phyloP scores from a whole-genome alignment of 1,139 yeast genomes.

The Kodamaea arcana region DNA sequence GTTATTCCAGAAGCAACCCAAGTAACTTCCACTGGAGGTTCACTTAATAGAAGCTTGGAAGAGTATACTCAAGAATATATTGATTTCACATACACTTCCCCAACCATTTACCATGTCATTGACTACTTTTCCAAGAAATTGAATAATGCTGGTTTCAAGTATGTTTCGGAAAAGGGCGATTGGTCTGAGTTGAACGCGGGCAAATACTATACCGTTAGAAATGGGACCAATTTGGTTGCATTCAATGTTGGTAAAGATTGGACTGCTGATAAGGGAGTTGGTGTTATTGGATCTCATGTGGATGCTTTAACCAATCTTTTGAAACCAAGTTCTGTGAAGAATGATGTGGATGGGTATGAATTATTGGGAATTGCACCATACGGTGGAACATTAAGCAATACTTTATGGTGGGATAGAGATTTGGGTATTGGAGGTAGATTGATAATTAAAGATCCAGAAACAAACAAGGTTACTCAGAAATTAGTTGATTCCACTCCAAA shows the following conservation, averaged over 20 bases:
- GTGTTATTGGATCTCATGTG: constrained; percentile 57
- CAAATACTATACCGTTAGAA: constrained; percentile 53
- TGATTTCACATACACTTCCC: constrained; percentile 55
- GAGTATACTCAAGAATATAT: constrained; percentile 48
- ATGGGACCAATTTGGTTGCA: constrained; percentile 53
- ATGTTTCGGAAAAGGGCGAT: constrained; percentile 46
- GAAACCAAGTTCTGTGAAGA: constrained; percentile 52
- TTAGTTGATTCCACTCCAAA: constrained; percentile 56
- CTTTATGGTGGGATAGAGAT: constrained; percentile 62
- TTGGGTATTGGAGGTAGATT: constrained; percentile 64
- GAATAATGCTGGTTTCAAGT: constrained; percentile 48
- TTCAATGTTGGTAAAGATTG: constrained; percentile 56
- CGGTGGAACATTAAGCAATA: constrained; percentile 51
- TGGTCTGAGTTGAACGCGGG: constrained; percentile 44
- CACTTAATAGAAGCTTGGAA: constrained; percentile 16
- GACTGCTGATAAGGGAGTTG: constrained; percentile 54
- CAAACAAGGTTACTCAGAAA: constrained; percentile 32
- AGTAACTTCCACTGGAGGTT: neutral
- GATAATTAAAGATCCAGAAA: constrained; percentile 32
- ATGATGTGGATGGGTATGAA: constrained; percentile 54
- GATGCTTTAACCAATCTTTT: constrained; percentile 56
- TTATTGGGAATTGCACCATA: constrained; percentile 65
- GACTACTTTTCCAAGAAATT: constrained; percentile 39
- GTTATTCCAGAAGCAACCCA: neutral
- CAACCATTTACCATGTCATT: constrained; percentile 62